Conservation (phyloP, 1,284 basidiomycete species). For the Ceratobasidium theobromae region DNA sequence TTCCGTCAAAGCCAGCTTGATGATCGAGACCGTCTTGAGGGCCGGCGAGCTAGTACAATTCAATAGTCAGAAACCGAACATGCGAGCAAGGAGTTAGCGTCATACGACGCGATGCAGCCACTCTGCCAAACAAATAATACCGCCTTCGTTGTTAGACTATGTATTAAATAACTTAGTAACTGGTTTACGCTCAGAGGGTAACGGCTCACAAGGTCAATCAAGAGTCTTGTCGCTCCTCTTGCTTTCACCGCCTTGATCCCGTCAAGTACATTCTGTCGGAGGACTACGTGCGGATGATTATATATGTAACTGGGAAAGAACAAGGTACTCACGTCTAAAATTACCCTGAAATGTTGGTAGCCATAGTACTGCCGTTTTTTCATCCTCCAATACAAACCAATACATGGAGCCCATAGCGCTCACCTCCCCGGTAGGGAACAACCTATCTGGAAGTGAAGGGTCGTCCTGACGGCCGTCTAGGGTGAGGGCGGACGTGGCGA, state of each 20-base stretch:
- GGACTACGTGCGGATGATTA: neutral
- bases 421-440: slow-evolving; percentile 45
- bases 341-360: slow-evolving; percentile 59
- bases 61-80: neutral
- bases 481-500: slow-evolving; percentile 53
- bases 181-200: neutral
- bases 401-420: slow-evolving; percentile 49
- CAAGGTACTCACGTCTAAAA: slow-evolving; percentile 34
- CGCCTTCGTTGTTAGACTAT: slow-evolving; percentile 62
- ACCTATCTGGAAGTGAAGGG: slow-evolving; percentile 52
- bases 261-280: slow-evolving; percentile 48
- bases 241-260: slow-evolving; percentile 54
- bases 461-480: slow-evolving; percentile 53
- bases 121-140: slow-evolving; percentile 38
- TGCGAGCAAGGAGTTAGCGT: neutral
- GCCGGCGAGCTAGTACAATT: slow-evolving; percentile 18
- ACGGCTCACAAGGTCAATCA: slow-evolving; percentile 58
- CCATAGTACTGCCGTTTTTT: slow-evolving; percentile 58
- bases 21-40: slow-evolving; percentile 1
- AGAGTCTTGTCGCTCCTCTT: slow-evolving; percentile 53
- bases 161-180: neutral
- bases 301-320: slow-evolving; percentile 46
- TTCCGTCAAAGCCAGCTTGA: slow-evolving; percentile 21
- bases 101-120: slow-evolving; percentile 28
- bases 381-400: slow-evolving; percentile 57